These are phyloP conservation scores for Chlorencoelia australis DNA, from an alignment of 2,329 filamentous ascomycete genomes.

Conservation along the genomic window DNA sequence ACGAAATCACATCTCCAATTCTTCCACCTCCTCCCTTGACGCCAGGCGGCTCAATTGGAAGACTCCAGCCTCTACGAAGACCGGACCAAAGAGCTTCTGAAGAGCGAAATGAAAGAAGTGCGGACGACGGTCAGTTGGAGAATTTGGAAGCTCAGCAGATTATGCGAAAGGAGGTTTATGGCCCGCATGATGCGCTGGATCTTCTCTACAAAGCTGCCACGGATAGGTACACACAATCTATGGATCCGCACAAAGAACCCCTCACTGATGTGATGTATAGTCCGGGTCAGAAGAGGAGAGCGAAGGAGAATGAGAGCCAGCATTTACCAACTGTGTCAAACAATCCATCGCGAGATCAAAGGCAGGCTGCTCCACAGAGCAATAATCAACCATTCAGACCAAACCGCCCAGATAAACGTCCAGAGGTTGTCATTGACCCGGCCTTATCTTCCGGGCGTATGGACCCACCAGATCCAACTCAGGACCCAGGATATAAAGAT, in stretches of 20 bases:
- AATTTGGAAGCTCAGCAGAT: conserved; percentile 55
- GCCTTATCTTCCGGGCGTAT: conserved; percentile 14
- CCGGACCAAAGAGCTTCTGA: conserved; percentile 33
- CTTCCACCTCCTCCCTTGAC: conserved; percentile 41
- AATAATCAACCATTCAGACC: conserved; percentile 15
- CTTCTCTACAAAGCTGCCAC: conserved; percentile 80
- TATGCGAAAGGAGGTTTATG: conserved; percentile 68
- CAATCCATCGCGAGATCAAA: conserved; percentile 9
- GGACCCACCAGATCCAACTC: conserved; percentile 19
- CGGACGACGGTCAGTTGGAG: conserved; percentile 50
- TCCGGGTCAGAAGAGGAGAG: conserved; percentile 26
- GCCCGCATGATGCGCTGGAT: conserved; percentile 85
- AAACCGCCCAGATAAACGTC: conserved; percentile 13
- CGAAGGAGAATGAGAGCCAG: conserved; percentile 15
- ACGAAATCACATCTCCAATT: conserved; percentile 19
- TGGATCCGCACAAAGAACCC: too few species aligned
- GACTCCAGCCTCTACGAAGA: conserved; percentile 55
- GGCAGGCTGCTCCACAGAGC: conserved; percentile 13
- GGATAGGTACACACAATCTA: conserved; percentile 43
- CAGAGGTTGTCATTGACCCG: conserved; percentile 21
- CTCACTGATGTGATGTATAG: conserved; percentile 33
- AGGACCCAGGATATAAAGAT: conserved; percentile 49
- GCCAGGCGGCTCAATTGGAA: conserved; percentile 54
- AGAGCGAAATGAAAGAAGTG: conserved; percentile 25
- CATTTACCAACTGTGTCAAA: conserved; percentile 19